These are phyloP conservation scores for Kodamaea sp. DNA, from an alignment of 1,139 yeast species.

Conservation along the genomic window DNA sequence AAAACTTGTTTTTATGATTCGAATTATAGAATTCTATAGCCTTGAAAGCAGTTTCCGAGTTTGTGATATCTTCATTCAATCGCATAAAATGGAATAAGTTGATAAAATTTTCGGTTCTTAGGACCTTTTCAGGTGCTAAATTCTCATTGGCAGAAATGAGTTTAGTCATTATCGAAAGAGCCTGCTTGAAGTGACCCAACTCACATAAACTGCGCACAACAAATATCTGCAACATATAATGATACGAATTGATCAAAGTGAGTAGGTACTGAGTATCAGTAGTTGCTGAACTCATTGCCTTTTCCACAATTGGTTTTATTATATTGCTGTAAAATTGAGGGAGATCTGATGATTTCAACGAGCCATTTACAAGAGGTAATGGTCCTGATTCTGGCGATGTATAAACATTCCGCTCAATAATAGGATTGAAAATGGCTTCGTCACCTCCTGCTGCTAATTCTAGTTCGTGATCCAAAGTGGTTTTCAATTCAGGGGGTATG, in stretches of 20 bases:
- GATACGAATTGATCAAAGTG: constrained; percentile 21
- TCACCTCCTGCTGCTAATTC: constrained; percentile 14
- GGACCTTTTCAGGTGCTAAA: constrained; percentile 2
- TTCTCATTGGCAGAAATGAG: constrained; percentile 8
- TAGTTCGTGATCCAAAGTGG: constrained; percentile 20
- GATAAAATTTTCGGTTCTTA: constrained; percentile 19
- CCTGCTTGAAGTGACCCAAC: constrained; percentile 22
- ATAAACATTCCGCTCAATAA: constrained; percentile 27
- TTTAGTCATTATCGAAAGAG: constrained; percentile 23
- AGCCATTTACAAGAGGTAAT: constrained; percentile 27
- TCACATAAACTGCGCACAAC: constrained; percentile 28
- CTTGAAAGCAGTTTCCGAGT: neutral
- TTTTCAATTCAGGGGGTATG: constrained; percentile 12
- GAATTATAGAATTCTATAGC: neutral
- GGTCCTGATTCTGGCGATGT: constrained; percentile 19
- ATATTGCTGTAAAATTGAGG: constrained; percentile 28
- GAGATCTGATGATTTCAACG: constrained; percentile 25
- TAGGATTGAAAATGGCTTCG: constrained; percentile 20
- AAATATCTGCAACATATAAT: constrained; percentile 25
- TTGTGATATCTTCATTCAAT: neutral
- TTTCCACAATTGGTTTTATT: constrained; percentile 14
- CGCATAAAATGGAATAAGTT: constrained; percentile 11
- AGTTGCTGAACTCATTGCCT: constrained; percentile 11
- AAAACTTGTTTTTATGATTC: too few relatives aligned
- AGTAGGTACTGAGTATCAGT: constrained; percentile 13